Base-by-base conservation (phyloP, 129 eudicot species). In the Lonicera japonica region DNA sequence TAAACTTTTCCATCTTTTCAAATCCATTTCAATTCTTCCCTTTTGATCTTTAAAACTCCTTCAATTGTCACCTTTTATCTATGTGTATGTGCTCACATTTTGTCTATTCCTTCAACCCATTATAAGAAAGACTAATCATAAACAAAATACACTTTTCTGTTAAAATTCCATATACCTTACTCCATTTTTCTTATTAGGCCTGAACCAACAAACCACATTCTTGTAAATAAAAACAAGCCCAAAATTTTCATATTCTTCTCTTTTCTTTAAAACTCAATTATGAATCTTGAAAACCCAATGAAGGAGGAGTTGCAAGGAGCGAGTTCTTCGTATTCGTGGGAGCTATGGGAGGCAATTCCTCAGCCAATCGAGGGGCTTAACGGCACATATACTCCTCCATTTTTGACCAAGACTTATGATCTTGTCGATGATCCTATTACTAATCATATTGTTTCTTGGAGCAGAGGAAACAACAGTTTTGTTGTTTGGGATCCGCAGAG, bases 401-500 rank as follows among this genome's bases (percentile, higher is more conserved):
- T 90, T 64, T 64, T 90, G 52, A 84, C 70, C 58, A 90, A 90
- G 65, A 90, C 88, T 56, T 90, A 82, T 67, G 90, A 90, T 11
- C 78, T 90, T 25, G 95, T 90, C 12, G 94, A 81, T 63, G 89
- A 90, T 82, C 79, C 68, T 8, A 75, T 25, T 17, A 73, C 89
- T 5, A 73, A 81, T 71, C 64, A 65, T 53, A 63, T 81, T 54
- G 83, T 90, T 46, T 86, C 87, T 39, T 90, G 97, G 97, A 73
- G 77, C 56, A 66, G 74, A 86, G 87, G 82, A 56, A 81, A 85
- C 59, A 81, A 83, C 19, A 86, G 94, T 75, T 90, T 90, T 73
- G 81, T 90, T 61, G 87, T 90, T 53, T 79, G 94, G 97, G 94
- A 90, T 70, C 94, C 97, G 65, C 89, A 83, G 66, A 64, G 73